phyloP scores from a whole-genome alignment of 2,329 filamentous ascomycete genomes.

The Ilyonectria robusta region DNA sequence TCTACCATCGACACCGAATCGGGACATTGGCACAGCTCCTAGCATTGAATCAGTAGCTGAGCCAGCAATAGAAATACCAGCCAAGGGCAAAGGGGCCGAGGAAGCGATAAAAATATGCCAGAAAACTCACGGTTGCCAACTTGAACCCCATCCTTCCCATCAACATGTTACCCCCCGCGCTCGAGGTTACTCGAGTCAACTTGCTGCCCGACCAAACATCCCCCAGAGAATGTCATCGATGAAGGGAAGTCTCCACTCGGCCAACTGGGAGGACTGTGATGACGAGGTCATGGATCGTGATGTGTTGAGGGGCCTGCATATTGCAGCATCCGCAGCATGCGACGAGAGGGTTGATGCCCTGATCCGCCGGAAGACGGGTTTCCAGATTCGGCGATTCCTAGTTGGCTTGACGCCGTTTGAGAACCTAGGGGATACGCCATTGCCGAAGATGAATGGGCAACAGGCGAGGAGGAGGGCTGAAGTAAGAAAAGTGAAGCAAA shows the following conservation, averaged over 20 bases:
- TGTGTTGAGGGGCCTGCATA: conserved; percentile 68
- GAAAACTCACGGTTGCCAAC: neutral
- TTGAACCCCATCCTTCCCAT: conserved; percentile 26
- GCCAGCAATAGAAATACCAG: conserved; percentile 1
- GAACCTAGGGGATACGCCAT: conserved; percentile 54
- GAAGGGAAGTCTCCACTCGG: conserved; percentile 38
- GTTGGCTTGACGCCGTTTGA: conserved; percentile 68
- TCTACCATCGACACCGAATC: conserved; percentile 12
- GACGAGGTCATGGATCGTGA: conserved; percentile 62
- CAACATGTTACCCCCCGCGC: conserved; percentile 47
- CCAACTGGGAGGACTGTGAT: conserved; percentile 52
- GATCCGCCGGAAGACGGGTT: conserved; percentile 66
- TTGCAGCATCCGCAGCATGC: conserved; percentile 70
- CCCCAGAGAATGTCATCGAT: conserved; percentile 55
- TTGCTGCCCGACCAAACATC: conserved; percentile 51
- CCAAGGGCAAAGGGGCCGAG: neutral
- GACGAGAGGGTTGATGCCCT: conserved; percentile 67
- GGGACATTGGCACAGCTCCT: neutral
- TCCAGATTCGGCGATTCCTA: conserved; percentile 68
- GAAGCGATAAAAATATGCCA: neutral
- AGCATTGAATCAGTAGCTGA: conserved; percentile 13
- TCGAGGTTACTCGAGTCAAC: conserved; percentile 44
- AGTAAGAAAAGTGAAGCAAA: conserved; percentile 54
- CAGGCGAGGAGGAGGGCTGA: conserved; percentile 50
- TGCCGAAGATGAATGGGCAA: conserved; percentile 44